These are phyloP conservation scores for Claviceps quebecensis DNA, from an alignment of 2,329 filamentous ascomycete genomes.

Conservation along the genomic window DNA sequence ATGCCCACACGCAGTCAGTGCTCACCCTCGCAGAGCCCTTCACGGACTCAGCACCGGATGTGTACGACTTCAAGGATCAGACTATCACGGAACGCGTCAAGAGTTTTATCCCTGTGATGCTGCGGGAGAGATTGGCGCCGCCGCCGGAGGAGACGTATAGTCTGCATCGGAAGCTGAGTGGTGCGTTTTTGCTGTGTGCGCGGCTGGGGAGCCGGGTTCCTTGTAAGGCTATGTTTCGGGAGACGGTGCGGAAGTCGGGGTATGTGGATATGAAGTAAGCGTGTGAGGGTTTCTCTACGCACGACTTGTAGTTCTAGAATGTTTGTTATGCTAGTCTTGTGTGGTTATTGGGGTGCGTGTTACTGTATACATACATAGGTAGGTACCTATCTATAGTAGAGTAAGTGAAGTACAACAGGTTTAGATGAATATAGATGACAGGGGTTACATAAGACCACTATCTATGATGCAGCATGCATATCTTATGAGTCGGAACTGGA, in stretches of 20 bases:
- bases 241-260: constrained; percentile 30
- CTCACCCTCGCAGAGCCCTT: constrained; percentile 90
- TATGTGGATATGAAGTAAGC: constrained; percentile 9
- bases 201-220: constrained; percentile 67
- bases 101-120: constrained; percentile 80
- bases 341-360: neutral
- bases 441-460: too few relatives aligned
- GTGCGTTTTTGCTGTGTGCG: constrained; percentile 86
- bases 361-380: too few relatives aligned
- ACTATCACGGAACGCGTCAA: constrained; percentile 93
- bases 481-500: too few relatives aligned
- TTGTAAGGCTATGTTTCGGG: constrained; percentile 67
- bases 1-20: constrained; percentile 80
- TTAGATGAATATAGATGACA: neutral
- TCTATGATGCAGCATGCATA: too few relatives aligned
- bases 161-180: constrained; percentile 86
- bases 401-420: neutral
- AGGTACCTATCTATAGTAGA: neutral
- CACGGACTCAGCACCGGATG: constrained; percentile 54
- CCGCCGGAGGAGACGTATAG: constrained; percentile 97
- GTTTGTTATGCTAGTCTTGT: neutral
- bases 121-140: constrained; percentile 73
- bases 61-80: constrained; percentile 88
- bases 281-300: neutral
- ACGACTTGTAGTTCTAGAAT: neutral